phyloP scores from a whole-genome alignment of 352 stramenopile species.

The Blastocystis sp. region DNA sequence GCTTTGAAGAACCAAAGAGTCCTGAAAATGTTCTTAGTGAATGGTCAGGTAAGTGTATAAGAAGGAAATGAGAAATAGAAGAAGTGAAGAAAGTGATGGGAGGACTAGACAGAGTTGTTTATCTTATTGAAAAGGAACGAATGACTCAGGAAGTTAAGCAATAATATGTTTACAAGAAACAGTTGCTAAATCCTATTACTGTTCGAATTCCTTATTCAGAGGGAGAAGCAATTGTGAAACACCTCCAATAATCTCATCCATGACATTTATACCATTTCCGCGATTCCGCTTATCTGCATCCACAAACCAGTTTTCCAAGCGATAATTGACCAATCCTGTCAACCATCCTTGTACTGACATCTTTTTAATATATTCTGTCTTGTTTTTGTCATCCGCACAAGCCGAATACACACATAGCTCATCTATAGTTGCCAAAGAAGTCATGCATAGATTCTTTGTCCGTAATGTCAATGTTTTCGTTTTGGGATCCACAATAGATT shows the following conservation, averaged over 20 bases:
- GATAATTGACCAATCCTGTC: conserved; percentile 15
- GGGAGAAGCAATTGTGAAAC: conserved; percentile 30
- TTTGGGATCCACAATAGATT: conserved; percentile 59
- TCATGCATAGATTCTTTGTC: conserved; percentile 52
- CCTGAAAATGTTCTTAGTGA: conserved; percentile 9
- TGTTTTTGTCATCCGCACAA: not conserved
- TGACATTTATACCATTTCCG: conserved; percentile 50
- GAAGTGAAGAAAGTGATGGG: conserved; percentile 42
- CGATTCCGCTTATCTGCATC: conserved; percentile 31
- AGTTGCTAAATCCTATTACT: not conserved
- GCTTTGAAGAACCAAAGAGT: conserved; percentile 18
- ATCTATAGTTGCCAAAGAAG: conserved; percentile 15
- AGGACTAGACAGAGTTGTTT: conserved; percentile 20
- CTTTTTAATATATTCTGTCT: conserved; percentile 26
- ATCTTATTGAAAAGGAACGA: conserved; percentile 53
- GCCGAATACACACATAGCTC: conserved; percentile 51
- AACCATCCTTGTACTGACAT: conserved; percentile 44
- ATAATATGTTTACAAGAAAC: conserved; percentile 22
- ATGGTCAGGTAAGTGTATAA: not conserved
- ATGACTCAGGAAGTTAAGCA: conserved; percentile 17
- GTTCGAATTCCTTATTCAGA: not conserved
- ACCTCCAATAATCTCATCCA: conserved; percentile 56
- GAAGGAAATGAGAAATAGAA: not conserved
- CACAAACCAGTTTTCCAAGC: conserved; percentile 57
- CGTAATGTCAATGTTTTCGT: conserved; percentile 52